A percentile compares a stretch with the other conserved stretches of the same genome.
These are phyloP conservation scores for Suillus cothurnatus DNA, from an alignment of 768 basidiomycete species.

Conservation along the genomic window DNA sequence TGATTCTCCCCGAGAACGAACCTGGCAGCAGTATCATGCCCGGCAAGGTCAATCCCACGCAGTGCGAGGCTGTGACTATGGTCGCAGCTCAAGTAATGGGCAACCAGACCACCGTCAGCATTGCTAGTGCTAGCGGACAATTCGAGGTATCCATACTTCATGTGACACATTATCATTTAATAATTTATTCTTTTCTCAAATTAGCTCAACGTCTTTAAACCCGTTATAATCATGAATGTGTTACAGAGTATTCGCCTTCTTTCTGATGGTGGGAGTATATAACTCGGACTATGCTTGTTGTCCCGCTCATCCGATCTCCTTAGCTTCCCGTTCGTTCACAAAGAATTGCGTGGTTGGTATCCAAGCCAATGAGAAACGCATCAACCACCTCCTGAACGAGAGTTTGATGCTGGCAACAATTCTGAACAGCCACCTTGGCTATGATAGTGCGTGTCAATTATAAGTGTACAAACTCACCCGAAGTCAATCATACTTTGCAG, in stretches of 20 bases:
- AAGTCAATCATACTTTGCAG: constrained; percentile 41
- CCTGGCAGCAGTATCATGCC: constrained; percentile 99
- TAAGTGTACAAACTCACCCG: not conserved
- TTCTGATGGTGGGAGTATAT: constrained; percentile 71
- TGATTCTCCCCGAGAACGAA: constrained; percentile 96
- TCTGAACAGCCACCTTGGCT: constrained; percentile 93
- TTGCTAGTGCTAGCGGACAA: constrained; percentile 94
- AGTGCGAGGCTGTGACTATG: constrained; percentile 99
- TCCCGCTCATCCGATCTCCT: constrained; percentile 13
- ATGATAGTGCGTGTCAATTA: constrained; percentile 75
- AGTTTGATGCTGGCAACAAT: constrained; percentile 98
- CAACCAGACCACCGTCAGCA: constrained; percentile 89
- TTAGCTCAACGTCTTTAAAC: constrained; percentile 99
- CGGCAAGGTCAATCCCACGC: constrained; percentile 99
- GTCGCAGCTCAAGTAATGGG: constrained; percentile 98
- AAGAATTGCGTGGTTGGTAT: constrained; percentile 97
- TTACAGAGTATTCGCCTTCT: constrained; percentile 93
- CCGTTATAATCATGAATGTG: constrained; percentile 97
- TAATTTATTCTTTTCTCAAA: constrained; percentile 9
- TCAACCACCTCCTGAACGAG: constrained; percentile 86
- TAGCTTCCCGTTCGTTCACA: constrained; percentile 90
- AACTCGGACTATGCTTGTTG: constrained; percentile 7
- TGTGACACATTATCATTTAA: constrained; percentile 8
- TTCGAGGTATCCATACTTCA: constrained; percentile 71
- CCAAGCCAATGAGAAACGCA: constrained; percentile 93